phyloP scores from a whole-genome alignment of 768 basidiomycete species.

The Pleurotus tuber-regium region DNA sequence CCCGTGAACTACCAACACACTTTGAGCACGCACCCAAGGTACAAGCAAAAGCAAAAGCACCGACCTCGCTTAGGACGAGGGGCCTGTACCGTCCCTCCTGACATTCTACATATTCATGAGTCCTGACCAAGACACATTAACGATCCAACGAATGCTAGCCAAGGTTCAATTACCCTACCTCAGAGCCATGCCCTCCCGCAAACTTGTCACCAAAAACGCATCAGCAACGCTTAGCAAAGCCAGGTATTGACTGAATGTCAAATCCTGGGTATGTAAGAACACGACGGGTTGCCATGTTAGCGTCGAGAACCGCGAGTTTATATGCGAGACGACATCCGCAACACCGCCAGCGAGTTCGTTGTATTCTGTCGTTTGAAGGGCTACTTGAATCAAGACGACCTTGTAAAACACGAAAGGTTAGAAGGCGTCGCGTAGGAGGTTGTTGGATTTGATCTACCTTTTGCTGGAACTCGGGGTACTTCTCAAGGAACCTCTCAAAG shows the following conservation, averaged over 20 bases:
- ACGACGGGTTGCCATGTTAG: slow-evolving; percentile 87
- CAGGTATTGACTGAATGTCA: slow-evolving; percentile 85
- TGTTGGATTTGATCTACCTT: no score
- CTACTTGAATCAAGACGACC: slow-evolving; percentile 85
- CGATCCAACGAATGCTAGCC: background rate
- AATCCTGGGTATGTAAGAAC: slow-evolving; percentile 80
- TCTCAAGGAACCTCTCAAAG: slow-evolving; percentile 79
- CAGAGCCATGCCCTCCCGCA: slow-evolving; percentile 88
- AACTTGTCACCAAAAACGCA: slow-evolving; percentile 79
- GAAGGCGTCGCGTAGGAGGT: no score
- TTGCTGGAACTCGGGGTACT: slow-evolving; percentile 75
- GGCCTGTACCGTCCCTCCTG: slow-evolving; percentile 70
- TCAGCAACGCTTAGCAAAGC: slow-evolving; percentile 81
- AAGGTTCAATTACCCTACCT: slow-evolving; percentile 13
- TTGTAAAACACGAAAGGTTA: slow-evolving; percentile 18
- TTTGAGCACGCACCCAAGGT: background rate
- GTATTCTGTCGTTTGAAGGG: slow-evolving; percentile 75
- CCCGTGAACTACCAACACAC: slow-evolving; percentile 67
- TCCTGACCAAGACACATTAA: slow-evolving; percentile 26
- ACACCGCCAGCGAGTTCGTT: slow-evolving; percentile 75
- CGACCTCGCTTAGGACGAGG: slow-evolving; percentile 75
- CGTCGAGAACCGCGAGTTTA: slow-evolving; percentile 82
- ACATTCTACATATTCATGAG: slow-evolving; percentile 85
- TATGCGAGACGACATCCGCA: slow-evolving; percentile 71
- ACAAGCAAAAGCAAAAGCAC: slow-evolving; percentile 16